A percentile compares a stretch with the other conserved stretches of the same genome.
These are phyloP conservation scores for Aspergillus bridgeri DNA, from an alignment of 495 filamentous ascomycete species.

Conservation along the genomic window DNA sequence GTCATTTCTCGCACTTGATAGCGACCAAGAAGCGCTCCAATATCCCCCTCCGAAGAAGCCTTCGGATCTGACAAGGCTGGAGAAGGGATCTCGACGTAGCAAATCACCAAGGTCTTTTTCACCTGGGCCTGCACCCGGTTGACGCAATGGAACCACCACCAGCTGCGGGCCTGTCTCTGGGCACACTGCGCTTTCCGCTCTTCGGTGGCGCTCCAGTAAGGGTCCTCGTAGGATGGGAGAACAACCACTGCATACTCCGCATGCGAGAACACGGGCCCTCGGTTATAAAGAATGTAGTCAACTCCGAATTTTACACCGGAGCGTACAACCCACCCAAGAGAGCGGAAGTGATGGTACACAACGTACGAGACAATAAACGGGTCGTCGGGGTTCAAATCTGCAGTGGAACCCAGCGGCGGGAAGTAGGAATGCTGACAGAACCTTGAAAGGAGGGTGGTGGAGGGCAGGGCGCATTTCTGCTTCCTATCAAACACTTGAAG, in stretches of 20 bases:
- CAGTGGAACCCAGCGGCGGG: conserved; percentile 45
- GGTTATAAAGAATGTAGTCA: conserved; percentile 89
- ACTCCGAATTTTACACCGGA: conserved; percentile 92
- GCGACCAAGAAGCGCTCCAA: conserved; percentile 59
- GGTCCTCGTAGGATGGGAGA: conserved; percentile 73
- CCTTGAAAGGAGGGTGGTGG: conserved; percentile 53
- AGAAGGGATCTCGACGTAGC: conserved; percentile 87
- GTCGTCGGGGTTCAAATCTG: conserved; percentile 60
- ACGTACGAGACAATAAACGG: conserved; percentile 83
- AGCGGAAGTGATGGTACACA: conserved; percentile 95
- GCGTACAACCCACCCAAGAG: conserved; percentile 93
- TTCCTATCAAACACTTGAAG: conserved; percentile 60
- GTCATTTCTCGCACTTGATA: conserved; percentile 83
- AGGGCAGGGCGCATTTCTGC: conserved; percentile 37
- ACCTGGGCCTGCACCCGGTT: conserved; percentile 90
- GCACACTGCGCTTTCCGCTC: conserved; percentile 45
- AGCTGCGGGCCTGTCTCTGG: conserved; percentile 54
- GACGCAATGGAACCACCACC: conserved; percentile 91
- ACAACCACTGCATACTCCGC: conserved; percentile 87
- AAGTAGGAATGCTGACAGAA: conserved; percentile 68
- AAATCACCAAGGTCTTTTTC: conserved; percentile 79
- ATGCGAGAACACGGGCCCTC: conserved; percentile 92
- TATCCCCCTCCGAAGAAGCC: conserved; percentile 34
- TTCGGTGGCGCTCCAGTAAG: conserved; percentile 63
- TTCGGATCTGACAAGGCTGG: conserved; percentile 39